Percentiles rank a stretch among this genome's conserved stretches.
These are phyloP conservation scores for Colletotrichum coccodes DNA, from an alignment of 2,329 filamentous ascomycete species.

Conservation along the genomic window DNA sequence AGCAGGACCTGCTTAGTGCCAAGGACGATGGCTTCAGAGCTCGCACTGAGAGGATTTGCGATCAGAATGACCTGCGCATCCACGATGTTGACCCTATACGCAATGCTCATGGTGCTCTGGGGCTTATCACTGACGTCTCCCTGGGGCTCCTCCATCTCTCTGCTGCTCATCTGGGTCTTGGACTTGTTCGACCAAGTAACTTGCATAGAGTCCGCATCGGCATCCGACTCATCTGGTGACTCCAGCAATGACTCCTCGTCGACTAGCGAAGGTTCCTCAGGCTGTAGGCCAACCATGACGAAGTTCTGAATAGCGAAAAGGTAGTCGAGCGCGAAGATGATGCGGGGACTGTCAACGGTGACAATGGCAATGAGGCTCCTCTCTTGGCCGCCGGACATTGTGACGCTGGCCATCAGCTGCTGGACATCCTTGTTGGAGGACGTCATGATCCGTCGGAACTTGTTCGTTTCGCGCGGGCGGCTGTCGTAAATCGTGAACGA, in stretches of 20 bases:
- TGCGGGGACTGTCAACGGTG: conserved; percentile 91
- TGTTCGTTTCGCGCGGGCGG: conserved; percentile 88
- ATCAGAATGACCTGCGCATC: conserved; percentile 97
- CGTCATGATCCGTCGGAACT: conserved; percentile 98
- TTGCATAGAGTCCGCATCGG: conserved; percentile 64
- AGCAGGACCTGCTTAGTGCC: conserved; percentile 93
- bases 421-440: conserved; percentile 94
- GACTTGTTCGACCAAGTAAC: conserved; percentile 53
- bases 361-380: conserved; percentile 88
- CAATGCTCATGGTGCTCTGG: conserved; percentile 72
- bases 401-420: conserved; percentile 97
- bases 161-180: conserved; percentile 43
- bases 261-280: conserved; percentile 66
- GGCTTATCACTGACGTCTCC: conserved; percentile 33
- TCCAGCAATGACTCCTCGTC: conserved; percentile 66
- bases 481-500: conserved; percentile 96
- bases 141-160: conserved; percentile 22
- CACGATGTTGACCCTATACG: conserved; percentile 92
- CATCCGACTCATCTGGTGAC: conserved; percentile 64
- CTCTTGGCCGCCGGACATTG: conserved; percentile 87
- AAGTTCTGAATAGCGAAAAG: conserved; percentile 90
- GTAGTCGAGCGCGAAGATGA: conserved; percentile 97
- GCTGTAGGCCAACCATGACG: conserved; percentile 74
- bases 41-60: conserved; percentile 89
- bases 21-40: conserved; percentile 94